Evolutionary conservation across 495 filamentous ascomycete species (phyloP), one percentile per base, ranked within the genome.

Genomic region (Neurospora discreta): DNA sequence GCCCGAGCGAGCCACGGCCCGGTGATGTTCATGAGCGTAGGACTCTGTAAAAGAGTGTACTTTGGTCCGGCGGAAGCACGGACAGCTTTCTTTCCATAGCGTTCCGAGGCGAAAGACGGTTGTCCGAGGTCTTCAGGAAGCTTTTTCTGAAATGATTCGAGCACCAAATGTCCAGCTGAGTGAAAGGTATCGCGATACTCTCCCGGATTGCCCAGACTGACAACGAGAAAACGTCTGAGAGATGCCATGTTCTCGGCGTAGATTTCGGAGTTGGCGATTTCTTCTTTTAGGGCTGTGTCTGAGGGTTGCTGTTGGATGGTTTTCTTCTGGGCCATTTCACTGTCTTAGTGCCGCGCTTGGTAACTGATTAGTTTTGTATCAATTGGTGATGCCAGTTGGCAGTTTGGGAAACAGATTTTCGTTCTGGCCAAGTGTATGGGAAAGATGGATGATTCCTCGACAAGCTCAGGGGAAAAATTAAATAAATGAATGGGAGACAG

Each of bases 21-120:
- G 5, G 87, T 88, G 23, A 88, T 81, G 80, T 97, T 97, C 93
- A 97, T 97, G 52, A 88, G 80, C 0, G 87, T 87, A 0, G 89
- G 89, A 69, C 88, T 90, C 74, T 92, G 86, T 78, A 89, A 88
- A 39, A 94, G 86, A 39, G 86, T 88, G 81, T 89, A 91, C 71
- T 80, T 79, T 42, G 79, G 71, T 41, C 86, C 85, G 68, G 77
- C 58, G 33, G 82, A 83, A 33, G 82, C 80, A 46, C 80, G 52
- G 43, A 81, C 82, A 42, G 77, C 73, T 60, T 84, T 80, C 36
- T 80, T 79, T 72, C 84, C 82, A 69, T 77, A 71, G 69, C 80
- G 79, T 72, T 80, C 77, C 43, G 78, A 74, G 0, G 67, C 58
- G 71, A 91, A 89, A 23, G 84, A 72, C 0, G 85, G 82, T 40